These are phyloP conservation scores for Dorcoceras hygrometricum DNA, from an alignment of 257 asterid genomes.

Conservation along the genomic window DNA sequence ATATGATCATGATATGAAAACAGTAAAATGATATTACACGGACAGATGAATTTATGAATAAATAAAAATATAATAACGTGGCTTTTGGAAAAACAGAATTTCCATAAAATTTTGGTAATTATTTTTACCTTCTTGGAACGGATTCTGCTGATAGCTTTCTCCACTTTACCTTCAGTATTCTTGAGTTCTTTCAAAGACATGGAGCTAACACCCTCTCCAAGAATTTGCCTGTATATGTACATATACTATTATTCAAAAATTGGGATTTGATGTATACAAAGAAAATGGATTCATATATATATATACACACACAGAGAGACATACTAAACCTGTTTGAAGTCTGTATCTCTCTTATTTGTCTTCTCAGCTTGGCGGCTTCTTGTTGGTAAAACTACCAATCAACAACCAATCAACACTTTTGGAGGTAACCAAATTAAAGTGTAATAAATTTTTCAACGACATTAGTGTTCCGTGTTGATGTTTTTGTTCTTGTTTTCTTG, in stretches of 20 bases:
- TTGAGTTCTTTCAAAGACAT: slow-evolving; percentile 51
- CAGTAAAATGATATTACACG: too few species aligned
- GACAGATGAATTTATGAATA: too few species aligned
- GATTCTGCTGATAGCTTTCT: slow-evolving; percentile 67
- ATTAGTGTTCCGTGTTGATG: too few species aligned
- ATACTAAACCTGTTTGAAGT: slow-evolving; percentile 39
- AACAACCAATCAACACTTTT: not conserved
- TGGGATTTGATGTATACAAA: too few species aligned
- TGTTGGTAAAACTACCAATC: slow-evolving; percentile 71
- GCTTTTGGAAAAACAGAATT: too few species aligned
- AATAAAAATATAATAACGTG: too few species aligned
- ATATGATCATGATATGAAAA: not conserved
- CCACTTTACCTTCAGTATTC: slow-evolving; percentile 56
- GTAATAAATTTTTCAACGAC: not conserved
- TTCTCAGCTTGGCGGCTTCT: slow-evolving; percentile 65
- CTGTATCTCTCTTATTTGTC: slow-evolving; percentile 58
- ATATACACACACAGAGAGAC: not conserved
- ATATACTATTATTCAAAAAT: too few species aligned
- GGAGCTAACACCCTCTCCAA: slow-evolving; percentile 64
- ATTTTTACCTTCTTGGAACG: slow-evolving; percentile 66
- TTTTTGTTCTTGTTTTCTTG: too few species aligned
- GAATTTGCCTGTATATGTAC: slow-evolving; percentile 43
- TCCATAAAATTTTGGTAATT: too few species aligned
- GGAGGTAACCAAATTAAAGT: not conserved
- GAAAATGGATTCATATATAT: not conserved